Percentiles rank a stretch among this genome's conserved stretches.
phyloP scores from a whole-genome alignment of 2,329 filamentous ascomycete species.

The Erysiphe pulchra region DNA sequence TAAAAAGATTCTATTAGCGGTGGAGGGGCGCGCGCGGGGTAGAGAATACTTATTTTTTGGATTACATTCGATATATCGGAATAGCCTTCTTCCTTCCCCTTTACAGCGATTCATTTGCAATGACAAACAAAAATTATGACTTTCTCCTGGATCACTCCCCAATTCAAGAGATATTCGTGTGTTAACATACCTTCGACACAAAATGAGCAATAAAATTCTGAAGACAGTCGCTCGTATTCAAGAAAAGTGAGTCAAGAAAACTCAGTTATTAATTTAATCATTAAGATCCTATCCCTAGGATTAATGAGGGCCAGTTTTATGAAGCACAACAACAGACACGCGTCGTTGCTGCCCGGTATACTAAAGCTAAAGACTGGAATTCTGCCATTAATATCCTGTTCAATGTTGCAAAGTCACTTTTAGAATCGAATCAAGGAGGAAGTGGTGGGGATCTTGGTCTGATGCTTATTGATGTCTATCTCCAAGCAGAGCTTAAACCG shows the following conservation, averaged over 20 bases:
- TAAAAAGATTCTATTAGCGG: no score
- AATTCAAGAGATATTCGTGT: no score
- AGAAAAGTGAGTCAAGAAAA: constrained; percentile 29
- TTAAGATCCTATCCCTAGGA: constrained; percentile 23
- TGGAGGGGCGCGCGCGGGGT: no score
- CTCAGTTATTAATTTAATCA: not conserved
- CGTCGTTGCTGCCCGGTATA: constrained; percentile 79
- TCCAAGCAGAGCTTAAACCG: constrained; percentile 55
- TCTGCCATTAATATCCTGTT: constrained; percentile 72
- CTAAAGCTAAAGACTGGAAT: constrained; percentile 63
- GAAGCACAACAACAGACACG: constrained; percentile 97
- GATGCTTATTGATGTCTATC: constrained; percentile 74
- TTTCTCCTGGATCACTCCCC: no score
- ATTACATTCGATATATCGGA: no score
- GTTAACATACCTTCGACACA: constrained; percentile 1
- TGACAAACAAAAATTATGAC: no score
- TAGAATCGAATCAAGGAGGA: constrained; percentile 80
- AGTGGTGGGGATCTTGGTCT: constrained; percentile 77
- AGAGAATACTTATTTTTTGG: no score
- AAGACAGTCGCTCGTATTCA: constrained; percentile 54
- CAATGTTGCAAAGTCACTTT: constrained; percentile 58
- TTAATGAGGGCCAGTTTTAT: constrained; percentile 79
- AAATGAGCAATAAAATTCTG: constrained; percentile 30
- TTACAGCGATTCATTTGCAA: no score
- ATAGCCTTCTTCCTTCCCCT: no score